Base-by-base conservation (phyloP, 2,329 filamentous ascomycete genomes). In the Xylaria sp. region DNA sequence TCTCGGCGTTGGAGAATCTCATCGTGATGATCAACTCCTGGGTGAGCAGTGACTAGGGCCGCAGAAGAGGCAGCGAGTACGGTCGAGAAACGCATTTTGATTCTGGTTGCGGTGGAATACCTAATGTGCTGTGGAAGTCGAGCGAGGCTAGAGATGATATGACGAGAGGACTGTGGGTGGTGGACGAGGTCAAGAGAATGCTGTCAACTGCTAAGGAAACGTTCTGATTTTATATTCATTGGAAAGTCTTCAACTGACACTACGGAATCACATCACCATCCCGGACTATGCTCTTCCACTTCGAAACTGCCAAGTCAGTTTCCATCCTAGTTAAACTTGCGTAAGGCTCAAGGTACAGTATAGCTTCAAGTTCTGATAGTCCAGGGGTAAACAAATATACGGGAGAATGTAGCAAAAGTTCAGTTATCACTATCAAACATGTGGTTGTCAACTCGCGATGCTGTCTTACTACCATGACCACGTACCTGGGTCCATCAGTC, bases 1-100 rank as follows among this genome's bases (percentile, higher is more conserved):
- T 54, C 50, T 2, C 50, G 31, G 20, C 50, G 50, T 25, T 54
- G 50, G 50, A 54, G 50, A 13, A 54, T 17, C 33, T 54, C 50
- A 27, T 38, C 2, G 3, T 15, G 4, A 5, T 38, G 50, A 20
- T 54, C 50, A 17, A 25, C 31, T n/a, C 50, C 50, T 3, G 50
- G 50, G 33, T 54, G 50, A 15, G 50, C 50, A 11, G 50, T 5
- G 31, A 54, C 50, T 6, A 54, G 50, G 3, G 13, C 49, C 5
- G 50, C n/a, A 7, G 50, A 7, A 1, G 44, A 54, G 50, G 31
- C 20, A 22, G 20, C 50, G 33, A 54, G 31, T 15, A 54, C 4
- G 9, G 50, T 25, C 20, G 50, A 22, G 50, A 54, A 22, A 38
- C n/a, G 50, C 50, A 54, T 54, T 38, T 7, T 54, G 50, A 38